Base-by-base conservation (phyloP, 1,139 yeast species). In the Saccharomyces hybrid region DNA sequence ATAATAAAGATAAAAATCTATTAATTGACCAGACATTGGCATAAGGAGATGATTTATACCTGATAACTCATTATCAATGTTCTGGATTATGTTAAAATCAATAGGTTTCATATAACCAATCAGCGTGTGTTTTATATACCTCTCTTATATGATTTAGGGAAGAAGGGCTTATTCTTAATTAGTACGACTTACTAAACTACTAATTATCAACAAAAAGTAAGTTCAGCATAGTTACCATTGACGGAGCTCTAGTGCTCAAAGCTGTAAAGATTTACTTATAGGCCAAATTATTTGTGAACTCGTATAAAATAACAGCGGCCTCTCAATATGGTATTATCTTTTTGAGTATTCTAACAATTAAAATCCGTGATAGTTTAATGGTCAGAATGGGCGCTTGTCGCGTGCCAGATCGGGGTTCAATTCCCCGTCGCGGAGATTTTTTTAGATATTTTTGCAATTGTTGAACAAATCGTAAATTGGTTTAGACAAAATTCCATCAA, bases 401-500 rank as follows among this genome's bases (percentile, higher is more conserved):
- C 71, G 71, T 65, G 69, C 70, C 67, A 65, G 71, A 68, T 67
- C 71, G 70, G 71, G 71, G 71, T 67, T 68, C 71, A 66, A 68
- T 68, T 68, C 71, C 71, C 71, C 71, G 71, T 68, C 70, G 70
- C 71, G 71, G 71, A 68, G 71, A 55, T 56, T 57, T 61, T 61
- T 61, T 42, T 42, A 67, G 71, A 54, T 56, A 56, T 61, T 61
- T 61, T 42, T 42, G 47, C n/a, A 5, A 19, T 42, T 7, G 19
- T 34, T 1, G 9, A 32, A n/a, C 41, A 11, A 12, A n/a, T n/a
- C 14, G 19, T 24, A 24, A 1, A 24, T 24, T 24, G 26, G 26
- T 24, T 24, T 24, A 24, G 5, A 24, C 26, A 24, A 24, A 24
- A 24, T 24, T 24, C 26, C 26, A 24, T 24, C 26, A 24, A 24